These are phyloP conservation scores for Inga oerstediana DNA, from an alignment of 306 rosid species.

Conservation along the genomic window DNA sequence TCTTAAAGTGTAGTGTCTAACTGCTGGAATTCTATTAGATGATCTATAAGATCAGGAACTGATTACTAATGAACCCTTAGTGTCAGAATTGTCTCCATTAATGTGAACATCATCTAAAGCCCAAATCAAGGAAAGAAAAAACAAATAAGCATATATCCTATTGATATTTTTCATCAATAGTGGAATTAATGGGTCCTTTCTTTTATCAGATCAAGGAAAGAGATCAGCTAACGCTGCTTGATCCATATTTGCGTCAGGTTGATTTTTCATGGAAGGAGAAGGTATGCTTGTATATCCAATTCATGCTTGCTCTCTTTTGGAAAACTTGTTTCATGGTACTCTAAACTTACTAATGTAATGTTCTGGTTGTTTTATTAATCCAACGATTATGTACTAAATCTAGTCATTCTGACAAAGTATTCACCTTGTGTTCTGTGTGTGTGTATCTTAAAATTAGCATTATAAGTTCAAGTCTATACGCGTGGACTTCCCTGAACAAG, in stretches of 20 bases:
- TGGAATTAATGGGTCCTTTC: slow-evolving; percentile 28
- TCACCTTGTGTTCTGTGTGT: slow-evolving; percentile 22
- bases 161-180: slow-evolving; percentile 24
- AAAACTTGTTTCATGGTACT: slow-evolving; percentile 4
- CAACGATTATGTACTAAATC: background rate
- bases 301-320: slow-evolving; percentile 21
- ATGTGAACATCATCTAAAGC: background rate
- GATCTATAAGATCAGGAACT: background rate
- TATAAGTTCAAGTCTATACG: slow-evolving; percentile 84
- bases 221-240: slow-evolving; percentile 75
- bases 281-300: slow-evolving; percentile 44
- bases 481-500: slow-evolving; percentile 83
- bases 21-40: background rate
- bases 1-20: background rate
- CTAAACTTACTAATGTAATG: background rate
- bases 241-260: slow-evolving; percentile 60
- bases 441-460: slow-evolving; percentile 43
- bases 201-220: slow-evolving; percentile 88
- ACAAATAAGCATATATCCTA: background rate
- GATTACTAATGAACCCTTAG: background rate
- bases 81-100: background rate
- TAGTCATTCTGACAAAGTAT: slow-evolving; percentile 25
- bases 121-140: background rate
- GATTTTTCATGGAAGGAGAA: slow-evolving; percentile 77
- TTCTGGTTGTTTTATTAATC: slow-evolving; percentile 7